phyloP scores from a whole-genome alignment of 257 asterid species.

The Paulownia fortunei region DNA sequence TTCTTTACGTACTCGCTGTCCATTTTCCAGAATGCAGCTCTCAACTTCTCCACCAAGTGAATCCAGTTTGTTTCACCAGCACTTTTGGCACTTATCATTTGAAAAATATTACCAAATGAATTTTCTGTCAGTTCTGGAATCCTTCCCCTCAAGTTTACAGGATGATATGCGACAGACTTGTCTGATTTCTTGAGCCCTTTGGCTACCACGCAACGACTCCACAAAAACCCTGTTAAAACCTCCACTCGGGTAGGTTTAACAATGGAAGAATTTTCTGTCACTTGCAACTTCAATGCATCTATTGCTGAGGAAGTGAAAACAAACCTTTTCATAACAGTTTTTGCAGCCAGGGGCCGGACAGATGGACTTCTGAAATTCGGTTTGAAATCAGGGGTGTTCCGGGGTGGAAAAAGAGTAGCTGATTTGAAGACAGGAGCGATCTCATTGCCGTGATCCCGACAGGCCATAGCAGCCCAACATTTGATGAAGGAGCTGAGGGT shows the following conservation, averaged over 20 bases:
- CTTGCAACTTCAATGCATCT: constrained; percentile 28
- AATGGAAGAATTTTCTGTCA: neutral
- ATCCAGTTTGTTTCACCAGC: constrained; percentile 42
- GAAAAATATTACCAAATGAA: constrained; percentile 71
- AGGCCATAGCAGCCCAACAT: constrained; percentile 48
- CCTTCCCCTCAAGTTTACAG: constrained; percentile 59
- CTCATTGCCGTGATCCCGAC: neutral
- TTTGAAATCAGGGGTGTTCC: constrained; percentile 41
- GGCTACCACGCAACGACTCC: constrained; percentile 52
- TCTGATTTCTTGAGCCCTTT: constrained; percentile 10
- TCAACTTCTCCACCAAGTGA: constrained; percentile 45
- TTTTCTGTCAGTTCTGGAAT: constrained; percentile 38
- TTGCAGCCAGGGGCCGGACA: constrained; percentile 32
- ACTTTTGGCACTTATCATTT: constrained; percentile 40
- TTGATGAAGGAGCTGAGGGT: constrained; percentile 53
- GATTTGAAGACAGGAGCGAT: constrained; percentile 44
- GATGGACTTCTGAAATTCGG: constrained; percentile 34
- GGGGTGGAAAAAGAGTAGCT: constrained; percentile 53
- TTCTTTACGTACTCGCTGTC: constrained; percentile 28
- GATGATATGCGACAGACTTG: constrained; percentile 46
- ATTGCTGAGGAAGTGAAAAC: constrained; percentile 45
- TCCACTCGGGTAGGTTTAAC: constrained; percentile 48
- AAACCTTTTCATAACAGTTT: constrained; percentile 38
- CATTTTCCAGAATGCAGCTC: constrained; percentile 42
- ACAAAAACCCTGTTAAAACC: constrained; percentile 53